Evolutionary conservation across 2,329 filamentous ascomycete genomes (phyloP).

Genomic region (Fragosphaeria purpurea): DNA sequence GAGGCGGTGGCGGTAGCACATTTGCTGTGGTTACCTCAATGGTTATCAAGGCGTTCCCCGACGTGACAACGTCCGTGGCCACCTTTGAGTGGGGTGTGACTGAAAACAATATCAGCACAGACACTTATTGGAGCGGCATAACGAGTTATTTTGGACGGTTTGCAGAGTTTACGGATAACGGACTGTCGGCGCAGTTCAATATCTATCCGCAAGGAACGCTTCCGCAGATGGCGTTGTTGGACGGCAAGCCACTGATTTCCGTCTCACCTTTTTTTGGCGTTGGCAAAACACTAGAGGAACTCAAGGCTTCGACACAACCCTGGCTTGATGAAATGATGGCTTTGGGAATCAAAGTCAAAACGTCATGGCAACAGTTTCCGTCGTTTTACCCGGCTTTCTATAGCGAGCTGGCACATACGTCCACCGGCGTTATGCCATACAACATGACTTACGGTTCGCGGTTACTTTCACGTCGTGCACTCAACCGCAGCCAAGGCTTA

Average conservation of each 20-base stretch:
- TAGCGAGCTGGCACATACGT: not conserved
- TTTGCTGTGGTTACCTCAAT: constrained; percentile 40
- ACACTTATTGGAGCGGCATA: constrained; percentile 18
- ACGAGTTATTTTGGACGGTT: constrained; percentile 3
- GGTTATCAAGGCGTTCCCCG: constrained; percentile 24
- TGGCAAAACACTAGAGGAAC: constrained; percentile 1
- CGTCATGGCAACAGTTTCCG: constrained; percentile 1
- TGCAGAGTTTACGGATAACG: not conserved
- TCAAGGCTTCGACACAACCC: not conserved
- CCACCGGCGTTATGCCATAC: constrained; percentile 3
- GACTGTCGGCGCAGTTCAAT: constrained; percentile 4
- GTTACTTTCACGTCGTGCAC: not conserved
- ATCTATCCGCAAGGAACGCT: not conserved
- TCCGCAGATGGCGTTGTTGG: not conserved
- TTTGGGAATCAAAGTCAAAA: constrained; percentile 2
- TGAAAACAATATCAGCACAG: constrained; percentile 23
- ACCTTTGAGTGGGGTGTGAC: constrained; percentile 16
- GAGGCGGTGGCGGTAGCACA: constrained; percentile 40
- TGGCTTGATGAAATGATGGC: constrained; percentile 3
- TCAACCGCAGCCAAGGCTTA: not conserved
- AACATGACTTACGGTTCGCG: constrained; percentile 7
- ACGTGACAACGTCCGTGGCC: constrained; percentile 15
- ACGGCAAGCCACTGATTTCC: not conserved
- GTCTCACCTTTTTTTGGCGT: constrained; percentile 4
- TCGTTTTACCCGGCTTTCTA: constrained; percentile 3